Evolutionary conservation across 164 flowering plant genomes (phyloP).

Genomic region (Annona squamosa): DNA sequence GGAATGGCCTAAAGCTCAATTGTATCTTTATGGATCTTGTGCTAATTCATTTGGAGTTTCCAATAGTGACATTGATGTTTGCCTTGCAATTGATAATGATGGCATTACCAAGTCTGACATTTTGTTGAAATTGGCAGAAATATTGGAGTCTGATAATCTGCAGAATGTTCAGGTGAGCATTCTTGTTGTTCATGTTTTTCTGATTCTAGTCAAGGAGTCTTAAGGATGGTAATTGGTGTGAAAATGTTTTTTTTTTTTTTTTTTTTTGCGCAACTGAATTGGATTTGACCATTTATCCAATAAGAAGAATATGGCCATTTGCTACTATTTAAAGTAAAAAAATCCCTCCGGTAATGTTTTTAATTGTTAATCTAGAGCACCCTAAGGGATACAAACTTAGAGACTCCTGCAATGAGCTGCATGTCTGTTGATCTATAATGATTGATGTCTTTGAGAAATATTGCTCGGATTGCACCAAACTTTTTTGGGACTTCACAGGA

Average conservation of each 20-base stretch:
- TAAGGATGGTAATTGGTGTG: neutral
- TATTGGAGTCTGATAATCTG: constrained; percentile 69
- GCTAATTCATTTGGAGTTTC: constrained; percentile 92
- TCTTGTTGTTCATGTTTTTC: neutral
- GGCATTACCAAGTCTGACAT: constrained; percentile 60
- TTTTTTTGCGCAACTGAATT: neutral
- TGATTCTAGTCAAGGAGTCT: neutral
- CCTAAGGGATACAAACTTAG: neutral
- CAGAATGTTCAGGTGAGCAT: constrained; percentile 82
- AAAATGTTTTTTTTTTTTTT: neutral
- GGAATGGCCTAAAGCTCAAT: constrained; percentile 87
- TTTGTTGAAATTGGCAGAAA: constrained; percentile 77
- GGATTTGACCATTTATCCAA: neutral
- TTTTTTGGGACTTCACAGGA: too few species aligned
- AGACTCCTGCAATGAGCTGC: neutral
- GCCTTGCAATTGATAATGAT: constrained; percentile 60
- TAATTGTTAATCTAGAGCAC: neutral
- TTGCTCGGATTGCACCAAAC: too few species aligned
- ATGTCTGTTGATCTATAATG: too few species aligned
- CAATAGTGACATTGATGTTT: constrained; percentile 94
- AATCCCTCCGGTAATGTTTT: too few species aligned
- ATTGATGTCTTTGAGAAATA: too few species aligned
- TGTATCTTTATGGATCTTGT: constrained; percentile 89
- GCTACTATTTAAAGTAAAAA: neutral
- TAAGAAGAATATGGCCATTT: neutral